Evolutionary conservation across 805 yeast genomes (phyloP).

Genomic region (Saccharomycopsis amapae): DNA sequence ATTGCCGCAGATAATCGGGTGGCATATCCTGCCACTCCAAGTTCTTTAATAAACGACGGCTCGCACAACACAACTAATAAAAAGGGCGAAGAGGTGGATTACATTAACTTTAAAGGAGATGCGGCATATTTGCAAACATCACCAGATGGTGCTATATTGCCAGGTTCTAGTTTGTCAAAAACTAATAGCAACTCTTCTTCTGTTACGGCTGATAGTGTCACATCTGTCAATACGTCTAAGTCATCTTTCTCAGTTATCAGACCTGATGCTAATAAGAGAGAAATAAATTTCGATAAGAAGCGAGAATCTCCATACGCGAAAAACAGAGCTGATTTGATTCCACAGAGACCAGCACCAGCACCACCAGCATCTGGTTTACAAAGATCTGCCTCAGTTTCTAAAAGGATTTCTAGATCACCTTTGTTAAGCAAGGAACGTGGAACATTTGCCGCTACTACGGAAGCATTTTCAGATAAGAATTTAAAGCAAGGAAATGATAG

Average conservation of each 20-base stretch:
- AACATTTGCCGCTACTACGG: background rate
- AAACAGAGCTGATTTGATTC: conserved; percentile 40
- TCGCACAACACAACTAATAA: conserved; percentile 26
- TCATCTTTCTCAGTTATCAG: conserved; percentile 62
- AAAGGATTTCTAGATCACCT: conserved; percentile 7
- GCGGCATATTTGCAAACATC: conserved; percentile 13
- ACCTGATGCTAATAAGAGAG: conserved; percentile 47
- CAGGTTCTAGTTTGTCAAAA: background rate
- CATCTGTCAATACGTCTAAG: conserved; percentile 17
- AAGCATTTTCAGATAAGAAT: background rate
- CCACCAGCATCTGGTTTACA: conserved; percentile 15
- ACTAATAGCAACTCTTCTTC: background rate
- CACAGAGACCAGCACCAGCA: conserved; percentile 22
- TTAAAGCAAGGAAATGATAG: background rate
- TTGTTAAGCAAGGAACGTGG: background rate
- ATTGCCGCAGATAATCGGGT: conserved; percentile 36
- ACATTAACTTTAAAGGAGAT: conserved; percentile 44
- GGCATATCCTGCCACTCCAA: conserved; percentile 61
- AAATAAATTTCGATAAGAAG: conserved; percentile 75
- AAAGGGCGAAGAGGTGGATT: conserved; percentile 34
- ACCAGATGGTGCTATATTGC: too few species aligned
- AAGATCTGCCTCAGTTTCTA: conserved; percentile 7
- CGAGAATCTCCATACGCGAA: conserved; percentile 65
- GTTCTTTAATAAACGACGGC: conserved; percentile 44
- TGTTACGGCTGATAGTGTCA: conserved; percentile 3